Evolutionary conservation across 2,329 filamentous ascomycete genomes (phyloP), one percentile per base, ranked within the genome.

Genomic region (Penicillium sumatraense): DNA sequence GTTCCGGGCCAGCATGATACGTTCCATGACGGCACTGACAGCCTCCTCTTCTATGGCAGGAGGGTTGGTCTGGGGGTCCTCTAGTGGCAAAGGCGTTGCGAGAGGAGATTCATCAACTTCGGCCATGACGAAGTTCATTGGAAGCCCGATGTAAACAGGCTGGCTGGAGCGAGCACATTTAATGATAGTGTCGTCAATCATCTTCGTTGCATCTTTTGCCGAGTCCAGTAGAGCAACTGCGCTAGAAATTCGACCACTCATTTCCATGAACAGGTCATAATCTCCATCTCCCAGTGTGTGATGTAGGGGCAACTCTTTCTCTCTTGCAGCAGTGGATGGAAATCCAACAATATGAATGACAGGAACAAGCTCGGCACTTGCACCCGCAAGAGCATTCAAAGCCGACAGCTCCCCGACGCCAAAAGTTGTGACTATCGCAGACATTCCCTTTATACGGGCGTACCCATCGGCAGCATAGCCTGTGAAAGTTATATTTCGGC

Each of bases 81-180:
- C 40, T 23, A 47, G 74, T 65, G 90, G 82, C 49, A 96, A 84
- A 0, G 85, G 84, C 0, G 78, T 86, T 14, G 86, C 80, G 10
- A 96, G 81, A 5, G 85, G 78, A 35, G 82, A 81, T 33, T 88
- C 89, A 68, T 92, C 87, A 16, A 95, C 76, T 73, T 91, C 89
- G 70, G 85, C 83, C 64, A 86, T 78, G 8, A 89, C 87, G 80
- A 93, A 89, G 68, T 96, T 89, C 24, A 88, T 89, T 1, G 91
- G 90, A 13, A 95, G 78, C 70, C 87, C 87, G 64, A 95, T 86
- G 74, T 95, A 95, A 36, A 93, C 89, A 3, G 91, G 91, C 9
- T 88, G 82, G 54, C 86, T 89, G 50, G 83, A 78, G 33, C 89
- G 72, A 75, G 83, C 89, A 71, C 89, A 93, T 71, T 89, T 80